Evolutionary conservation across 768 basidiomycete genomes (phyloP).

Genomic region (Lactarius hengduanensis): DNA sequence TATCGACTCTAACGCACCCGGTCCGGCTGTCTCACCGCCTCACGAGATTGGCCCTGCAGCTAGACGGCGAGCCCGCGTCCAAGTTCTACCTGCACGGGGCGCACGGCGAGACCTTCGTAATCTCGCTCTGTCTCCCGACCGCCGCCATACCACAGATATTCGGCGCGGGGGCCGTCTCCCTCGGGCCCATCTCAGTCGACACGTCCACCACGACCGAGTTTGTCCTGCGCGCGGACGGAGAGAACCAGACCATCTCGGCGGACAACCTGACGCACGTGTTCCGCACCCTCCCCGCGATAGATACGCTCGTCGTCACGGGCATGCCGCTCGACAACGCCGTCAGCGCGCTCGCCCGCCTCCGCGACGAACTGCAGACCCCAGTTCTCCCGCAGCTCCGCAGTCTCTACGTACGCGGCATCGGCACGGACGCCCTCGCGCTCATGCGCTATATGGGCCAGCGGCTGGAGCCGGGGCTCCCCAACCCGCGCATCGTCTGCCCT

Average conservation of each 20-base stretch:
- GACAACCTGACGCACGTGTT: constrained; percentile 14
- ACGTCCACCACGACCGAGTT: constrained; percentile 13
- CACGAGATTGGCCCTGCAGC: constrained; percentile 10
- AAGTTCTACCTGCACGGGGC: constrained; percentile 19
- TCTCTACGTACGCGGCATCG: constrained; percentile 15
- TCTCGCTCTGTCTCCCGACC: constrained; percentile 17
- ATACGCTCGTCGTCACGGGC: constrained; percentile 19
- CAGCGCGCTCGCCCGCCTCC: constrained; percentile 5
- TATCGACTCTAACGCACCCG: background rate
- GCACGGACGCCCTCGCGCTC: constrained; percentile 12
- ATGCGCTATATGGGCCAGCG: constrained; percentile 17
- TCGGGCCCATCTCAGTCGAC: constrained; percentile 1
- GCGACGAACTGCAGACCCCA: constrained; percentile 9
- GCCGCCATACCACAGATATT: constrained; percentile 10
- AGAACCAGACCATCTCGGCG: constrained; percentile 10
- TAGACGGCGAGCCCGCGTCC: constrained; percentile 18
- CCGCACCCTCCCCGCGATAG: constrained; percentile 9
- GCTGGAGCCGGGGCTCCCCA: constrained; percentile 10
- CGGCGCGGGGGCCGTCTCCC: background rate
- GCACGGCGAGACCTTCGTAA: constrained; percentile 9
- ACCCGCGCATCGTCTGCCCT: constrained; percentile 15
- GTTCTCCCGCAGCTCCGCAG: constrained; percentile 3
- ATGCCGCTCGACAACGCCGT: constrained; percentile 17
- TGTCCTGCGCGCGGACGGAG: constrained; percentile 14
- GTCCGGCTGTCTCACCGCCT: constrained; percentile 4